Conservation (phyloP, 164 flowering plant genomes). For the Aristolochia fimbriata region DNA sequence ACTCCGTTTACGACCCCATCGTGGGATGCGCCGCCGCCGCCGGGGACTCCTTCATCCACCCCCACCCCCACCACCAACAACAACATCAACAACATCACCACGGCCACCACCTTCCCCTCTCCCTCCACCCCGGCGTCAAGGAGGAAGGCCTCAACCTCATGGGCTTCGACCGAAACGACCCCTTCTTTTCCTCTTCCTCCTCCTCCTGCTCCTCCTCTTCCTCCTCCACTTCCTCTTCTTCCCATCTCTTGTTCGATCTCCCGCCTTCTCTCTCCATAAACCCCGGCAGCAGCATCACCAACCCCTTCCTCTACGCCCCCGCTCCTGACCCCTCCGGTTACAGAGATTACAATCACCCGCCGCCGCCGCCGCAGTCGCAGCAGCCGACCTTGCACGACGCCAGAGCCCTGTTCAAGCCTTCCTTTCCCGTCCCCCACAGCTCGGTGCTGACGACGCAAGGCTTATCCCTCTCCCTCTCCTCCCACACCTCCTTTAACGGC, state of each 20-base stretch:
- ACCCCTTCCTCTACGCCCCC: neutral
- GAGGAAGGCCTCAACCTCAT: conserved; percentile 30
- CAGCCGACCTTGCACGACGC: no score
- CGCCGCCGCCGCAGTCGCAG: no score
- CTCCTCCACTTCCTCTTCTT: conserved; percentile 24
- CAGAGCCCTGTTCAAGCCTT: conserved; percentile 24
- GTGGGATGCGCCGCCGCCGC: conserved; percentile 10
- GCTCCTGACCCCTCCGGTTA: neutral
- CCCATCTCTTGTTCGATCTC: conserved; percentile 27
- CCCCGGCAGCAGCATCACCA: neutral
- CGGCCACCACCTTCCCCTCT: neutral
- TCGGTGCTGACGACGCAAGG: conserved; percentile 22
- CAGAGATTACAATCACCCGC: no score
- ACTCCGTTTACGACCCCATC: conserved; percentile 40
- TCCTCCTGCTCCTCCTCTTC: conserved; percentile 5
- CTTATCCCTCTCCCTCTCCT: conserved; percentile 56
- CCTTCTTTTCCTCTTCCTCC: neutral
- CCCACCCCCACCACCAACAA: no score
- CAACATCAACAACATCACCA: no score
- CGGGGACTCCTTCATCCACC: conserved; percentile 9
- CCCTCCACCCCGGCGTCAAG: conserved; percentile 13
- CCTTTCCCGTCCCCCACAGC: conserved; percentile 6
- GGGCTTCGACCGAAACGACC: conserved; percentile 14
- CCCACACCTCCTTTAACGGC: conserved; percentile 17
- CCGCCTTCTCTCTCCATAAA: neutral